A percentile compares a stretch with the other conserved stretches of the same genome.
These are phyloP conservation scores for Areca catechu DNA, from an alignment of 176 grass and related monocot species.

Conservation along the genomic window DNA sequence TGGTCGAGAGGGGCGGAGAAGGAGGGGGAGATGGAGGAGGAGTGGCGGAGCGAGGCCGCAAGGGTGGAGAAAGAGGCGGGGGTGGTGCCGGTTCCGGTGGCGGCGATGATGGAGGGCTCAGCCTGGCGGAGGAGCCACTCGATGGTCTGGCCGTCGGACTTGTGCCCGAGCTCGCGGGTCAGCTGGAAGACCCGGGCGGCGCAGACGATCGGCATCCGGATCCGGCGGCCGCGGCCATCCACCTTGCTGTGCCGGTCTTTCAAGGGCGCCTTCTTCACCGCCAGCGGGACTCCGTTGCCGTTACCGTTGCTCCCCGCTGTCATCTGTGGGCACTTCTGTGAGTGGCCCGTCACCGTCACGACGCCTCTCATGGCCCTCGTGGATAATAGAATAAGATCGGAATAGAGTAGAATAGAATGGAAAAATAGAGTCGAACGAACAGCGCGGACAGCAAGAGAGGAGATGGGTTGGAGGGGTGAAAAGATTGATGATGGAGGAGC, in stretches of 20 bases:
- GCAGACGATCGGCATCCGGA: conserved; percentile 91
- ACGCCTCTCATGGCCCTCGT: conserved; percentile 12
- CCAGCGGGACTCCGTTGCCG: conserved; percentile 1
- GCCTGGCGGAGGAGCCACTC: conserved; percentile 96
- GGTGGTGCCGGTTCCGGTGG: conserved; percentile 68
- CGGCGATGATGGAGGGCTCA: conserved; percentile 88
- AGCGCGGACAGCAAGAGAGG: not conserved
- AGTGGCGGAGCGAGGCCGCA: conserved; percentile 25
- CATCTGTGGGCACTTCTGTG: not conserved
- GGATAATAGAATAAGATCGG: conserved; percentile 10
- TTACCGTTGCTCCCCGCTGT: not conserved
- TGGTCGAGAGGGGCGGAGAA: not conserved
- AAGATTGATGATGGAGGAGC: conserved; percentile 23
- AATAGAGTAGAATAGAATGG: conserved; percentile 18
- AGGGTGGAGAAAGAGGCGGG: conserved; percentile 77
- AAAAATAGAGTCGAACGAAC: conserved; percentile 25
- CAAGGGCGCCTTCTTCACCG: conserved; percentile 47
- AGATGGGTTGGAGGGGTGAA: conserved; percentile 7
- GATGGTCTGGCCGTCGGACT: conserved; percentile 93
- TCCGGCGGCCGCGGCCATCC: conserved; percentile 66
- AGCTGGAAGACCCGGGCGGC: conserved; percentile 89
- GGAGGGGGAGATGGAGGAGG: not conserved
- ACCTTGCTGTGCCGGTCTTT: conserved; percentile 98
- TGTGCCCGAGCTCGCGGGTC: conserved; percentile 92
- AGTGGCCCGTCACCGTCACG: not conserved